Conservation (phyloP, 2,329 filamentous ascomycete genomes). For the Diaporthe vaccinii region DNA sequence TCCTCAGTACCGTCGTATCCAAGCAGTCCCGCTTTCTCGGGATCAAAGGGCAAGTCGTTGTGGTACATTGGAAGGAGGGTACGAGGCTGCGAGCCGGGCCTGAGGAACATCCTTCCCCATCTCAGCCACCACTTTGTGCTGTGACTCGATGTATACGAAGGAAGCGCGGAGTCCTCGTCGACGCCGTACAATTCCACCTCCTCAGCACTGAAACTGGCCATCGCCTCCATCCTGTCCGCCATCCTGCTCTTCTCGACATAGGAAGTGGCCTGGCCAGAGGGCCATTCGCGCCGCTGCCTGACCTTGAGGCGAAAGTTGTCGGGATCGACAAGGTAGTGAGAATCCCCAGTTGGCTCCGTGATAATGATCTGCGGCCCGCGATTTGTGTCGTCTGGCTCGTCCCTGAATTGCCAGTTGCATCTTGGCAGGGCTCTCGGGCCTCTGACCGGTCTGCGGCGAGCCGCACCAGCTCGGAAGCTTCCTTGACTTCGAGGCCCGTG, state of each 20-base stretch:
- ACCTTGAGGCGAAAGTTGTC: slow-evolving; percentile 13
- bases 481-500: not conserved
- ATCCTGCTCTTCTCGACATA: not conserved
- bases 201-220: not conserved
- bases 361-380: slow-evolving; percentile 36
- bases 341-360: slow-evolving; percentile 24
- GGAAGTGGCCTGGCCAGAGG: too few species aligned
- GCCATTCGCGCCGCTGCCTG: not conserved
- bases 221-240: not conserved
- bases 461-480: not conserved
- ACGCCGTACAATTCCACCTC: not conserved
- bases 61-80: slow-evolving; percentile 10
- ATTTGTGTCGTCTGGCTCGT: slow-evolving; percentile 33
- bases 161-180: not conserved
- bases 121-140: slow-evolving; percentile 19
- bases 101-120: slow-evolving; percentile 9
- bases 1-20: not conserved
- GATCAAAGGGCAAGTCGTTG: not conserved
- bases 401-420: slow-evolving; percentile 30
- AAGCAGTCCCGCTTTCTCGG: slow-evolving; percentile 10
- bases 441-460: not conserved
- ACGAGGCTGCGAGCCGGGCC: not conserved
- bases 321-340: slow-evolving; percentile 32
- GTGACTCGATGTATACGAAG: not conserved
- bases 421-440: not conserved